Conservation (phyloP, 2,329 filamentous ascomycete genomes). For the Scedosporium aurantiacum region DNA sequence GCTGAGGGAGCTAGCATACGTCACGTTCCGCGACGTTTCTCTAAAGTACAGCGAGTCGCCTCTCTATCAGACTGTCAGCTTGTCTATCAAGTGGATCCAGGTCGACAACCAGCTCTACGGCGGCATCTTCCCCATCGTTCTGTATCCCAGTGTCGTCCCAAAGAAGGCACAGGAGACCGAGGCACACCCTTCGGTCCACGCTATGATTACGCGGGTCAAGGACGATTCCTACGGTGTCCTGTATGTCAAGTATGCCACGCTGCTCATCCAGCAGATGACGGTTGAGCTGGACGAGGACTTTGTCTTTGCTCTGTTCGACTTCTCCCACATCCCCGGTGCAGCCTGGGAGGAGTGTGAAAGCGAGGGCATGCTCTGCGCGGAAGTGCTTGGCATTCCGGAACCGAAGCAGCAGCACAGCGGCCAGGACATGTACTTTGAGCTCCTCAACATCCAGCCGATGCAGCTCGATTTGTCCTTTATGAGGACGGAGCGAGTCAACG, state of each 20-base stretch:
- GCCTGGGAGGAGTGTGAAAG: constrained; percentile 62
- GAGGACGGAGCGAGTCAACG: constrained; percentile 90
- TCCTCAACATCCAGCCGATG: constrained; percentile 95
- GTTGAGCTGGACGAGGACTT: constrained; percentile 97
- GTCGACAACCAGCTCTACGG: constrained; percentile 98
- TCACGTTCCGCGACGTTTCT: constrained; percentile 85
- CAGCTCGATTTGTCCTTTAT: constrained; percentile 96
- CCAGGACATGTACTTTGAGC: constrained; percentile 95
- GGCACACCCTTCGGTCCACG: constrained; percentile 86
- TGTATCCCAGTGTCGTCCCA: constrained; percentile 95
- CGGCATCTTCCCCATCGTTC: constrained; percentile 91
- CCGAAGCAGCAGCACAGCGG: constrained; percentile 73
- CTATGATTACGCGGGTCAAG: constrained; percentile 87
- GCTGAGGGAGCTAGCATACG: constrained; percentile 80
- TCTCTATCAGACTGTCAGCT: constrained; percentile 80
- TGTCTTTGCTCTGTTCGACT: constrained; percentile 90
- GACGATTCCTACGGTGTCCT: constrained; percentile 96
- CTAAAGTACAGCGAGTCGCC: constrained; percentile 88
- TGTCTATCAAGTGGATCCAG: constrained; percentile 96
- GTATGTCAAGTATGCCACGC: constrained; percentile 95
- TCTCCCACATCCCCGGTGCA: constrained; percentile 82
- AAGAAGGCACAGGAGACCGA: constrained; percentile 96
- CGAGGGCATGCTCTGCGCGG: constrained; percentile 78
- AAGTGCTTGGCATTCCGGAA: constrained; percentile 82
- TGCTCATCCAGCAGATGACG: constrained; percentile 95